Conservation (phyloP, 2,329 filamentous ascomycete genomes). For the Scedosporium minutisporum region DNA sequence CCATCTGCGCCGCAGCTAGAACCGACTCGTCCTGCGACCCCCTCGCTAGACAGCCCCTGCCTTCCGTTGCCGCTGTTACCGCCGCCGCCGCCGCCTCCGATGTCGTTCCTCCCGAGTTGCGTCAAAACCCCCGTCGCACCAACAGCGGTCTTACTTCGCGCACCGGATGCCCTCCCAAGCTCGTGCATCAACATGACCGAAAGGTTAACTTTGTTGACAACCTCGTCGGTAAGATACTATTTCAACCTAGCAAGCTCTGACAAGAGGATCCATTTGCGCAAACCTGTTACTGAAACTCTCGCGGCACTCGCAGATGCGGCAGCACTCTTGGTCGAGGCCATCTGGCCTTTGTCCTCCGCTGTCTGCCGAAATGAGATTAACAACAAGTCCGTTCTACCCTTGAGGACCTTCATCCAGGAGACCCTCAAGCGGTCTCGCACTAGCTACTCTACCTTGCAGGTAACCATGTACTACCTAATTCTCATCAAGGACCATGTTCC, state of each 20-base stretch:
- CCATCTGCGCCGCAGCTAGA: constrained; percentile 3
- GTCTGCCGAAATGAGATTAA: constrained; percentile 64
- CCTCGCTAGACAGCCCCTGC: constrained; percentile 13
- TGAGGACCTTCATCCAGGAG: constrained; percentile 96
- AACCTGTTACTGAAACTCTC: constrained; percentile 9
- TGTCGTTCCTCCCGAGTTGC: constrained; percentile 49
- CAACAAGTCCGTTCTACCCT: constrained; percentile 69
- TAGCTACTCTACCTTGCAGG: constrained; percentile 94
- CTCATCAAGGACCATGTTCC: constrained; percentile 88
- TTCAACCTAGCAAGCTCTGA: not conserved
- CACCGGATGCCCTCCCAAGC: constrained; percentile 51
- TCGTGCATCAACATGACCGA: constrained; percentile 80
- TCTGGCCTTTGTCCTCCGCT: constrained; percentile 86
- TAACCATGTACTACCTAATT: constrained; percentile 91
- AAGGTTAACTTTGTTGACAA: constrained; percentile 94
- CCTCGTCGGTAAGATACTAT: constrained; percentile 76
- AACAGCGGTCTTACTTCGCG: constrained; percentile 28
- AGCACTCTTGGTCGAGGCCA: constrained; percentile 91
- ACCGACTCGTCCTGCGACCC: not conserved
- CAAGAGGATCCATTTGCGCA: not conserved
- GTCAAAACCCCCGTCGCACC: constrained; percentile 54
- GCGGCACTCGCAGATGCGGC: constrained; percentile 67
- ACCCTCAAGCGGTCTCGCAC: constrained; percentile 89
- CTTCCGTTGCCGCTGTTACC: constrained; percentile 6
- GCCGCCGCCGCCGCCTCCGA: constrained; percentile 17